Base-by-base conservation (phyloP, 2,329 filamentous ascomycete genomes). In the Cordyceps fumosorosea region DNA sequence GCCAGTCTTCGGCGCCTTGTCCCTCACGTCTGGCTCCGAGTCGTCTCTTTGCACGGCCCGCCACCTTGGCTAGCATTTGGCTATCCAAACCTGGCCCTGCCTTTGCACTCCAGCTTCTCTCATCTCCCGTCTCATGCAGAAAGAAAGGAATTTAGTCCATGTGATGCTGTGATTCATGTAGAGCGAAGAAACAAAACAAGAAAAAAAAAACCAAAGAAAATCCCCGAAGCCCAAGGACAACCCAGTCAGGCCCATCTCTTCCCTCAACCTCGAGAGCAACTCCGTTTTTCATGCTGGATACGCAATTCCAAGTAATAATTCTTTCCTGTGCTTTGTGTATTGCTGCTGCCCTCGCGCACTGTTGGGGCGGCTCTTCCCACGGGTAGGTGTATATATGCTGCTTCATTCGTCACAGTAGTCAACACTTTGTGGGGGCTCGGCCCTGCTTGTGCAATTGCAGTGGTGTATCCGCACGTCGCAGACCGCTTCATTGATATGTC, bases 341-440 rank as follows among this genome's bases (percentile, higher is more conserved):
- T 50, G 51, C 51, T 61, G 40, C 50, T 54, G 59, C 51, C 40
- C n/a, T 54, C 42, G 22, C 51, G 26, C 59, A 40, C 29, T 37
- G 45, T 26, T 26, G 26, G 22, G 52, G 52, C 59, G 52, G 51
- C 59, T 61, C 59, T 42, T 61, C 59, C 59, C 51, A 61, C 29
- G 40, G 34, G 18, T 53, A 48, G 18, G 40, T 42, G 29, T 29
- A 42, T 48, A 22, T 24, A 22, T 37, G 42, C 52, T 61, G 59
- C 57, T 42, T n/a, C 37, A 54, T 61, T 48, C 18, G 32, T 42
- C 16, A 61, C 59, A 61, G 29, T 44, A 20, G 29, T 29, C 70
- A 88, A 85, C 67, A 78, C 76, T 64, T 88, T 84, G 65, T 88
- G 86, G 56, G 86, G 86, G 68, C 86, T 89, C 42, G 82, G 84